Evolutionary conservation across 2,329 filamentous ascomycete species (phyloP), one percentile per base, ranked within the genome.

Genomic region (Geosmithia flava): DNA sequence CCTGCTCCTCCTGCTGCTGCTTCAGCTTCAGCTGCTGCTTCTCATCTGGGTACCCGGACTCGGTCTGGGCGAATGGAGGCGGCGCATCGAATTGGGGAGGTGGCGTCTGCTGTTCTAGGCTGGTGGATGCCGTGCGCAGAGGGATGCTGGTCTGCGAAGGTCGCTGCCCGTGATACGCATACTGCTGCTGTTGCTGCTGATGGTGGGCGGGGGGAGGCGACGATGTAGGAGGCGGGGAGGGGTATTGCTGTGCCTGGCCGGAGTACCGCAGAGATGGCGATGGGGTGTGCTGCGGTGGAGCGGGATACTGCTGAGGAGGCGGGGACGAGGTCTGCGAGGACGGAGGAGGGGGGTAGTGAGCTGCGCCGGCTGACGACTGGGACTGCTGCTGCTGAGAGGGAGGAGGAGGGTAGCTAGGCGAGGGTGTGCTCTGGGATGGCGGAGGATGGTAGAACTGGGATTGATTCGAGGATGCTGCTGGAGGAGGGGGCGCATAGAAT

Each of bases 361-460:
- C 37, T n/a, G n/a, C 42, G 42, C 45, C 46, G 19, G 41, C 40
- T 6, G 46, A 48, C 16, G 43, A 30, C n/a, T 48, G 48, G 29
- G 30, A 58, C 1, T 61, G 59, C 20, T 58, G 57, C 5, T 63
- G 55, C 51, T 62, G 57, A 45, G 57, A 56, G 27, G 63, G 59
- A 19, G 57, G 33, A 6, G 33, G 55, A 40, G 64, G 62, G 49
- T 63, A 65, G 39, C 48, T 44, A 44, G 52, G 47, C 20, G 51
- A 43, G 6, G 51, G 49, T 45, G 53, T 53, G 41, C 54, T 53
- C 46, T 64, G 62, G 2, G 41, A 27, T 3, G 68, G 65, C 13
- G 68, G 68, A 47, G 69, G 64, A 46, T 69, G 63, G 45, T 71
- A 73, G 59, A 70, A 72, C 44, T 67, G 68, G 20, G 67, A 62